A percentile compares a stretch with the other conserved stretches of the same genome.
Conservation (phyloP, 2,329 filamentous ascomycete species). For the Zymoseptoria ardabiliae region DNA sequence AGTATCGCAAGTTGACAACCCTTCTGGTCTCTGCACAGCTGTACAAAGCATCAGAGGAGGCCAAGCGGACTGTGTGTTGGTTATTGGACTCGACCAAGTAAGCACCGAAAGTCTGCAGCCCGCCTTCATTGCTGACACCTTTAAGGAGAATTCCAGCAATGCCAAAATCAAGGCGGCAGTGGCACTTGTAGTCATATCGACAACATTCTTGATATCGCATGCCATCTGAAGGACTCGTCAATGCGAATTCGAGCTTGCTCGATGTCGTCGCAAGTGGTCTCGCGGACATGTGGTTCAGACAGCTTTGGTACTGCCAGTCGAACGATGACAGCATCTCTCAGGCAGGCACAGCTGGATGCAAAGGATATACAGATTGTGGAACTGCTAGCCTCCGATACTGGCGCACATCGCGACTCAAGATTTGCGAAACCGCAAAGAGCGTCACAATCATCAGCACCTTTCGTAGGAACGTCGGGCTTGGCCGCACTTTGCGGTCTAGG, state of each 20-base stretch:
- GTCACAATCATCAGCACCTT: neutral
- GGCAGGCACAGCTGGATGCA: conserved; percentile 11
- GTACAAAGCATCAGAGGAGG: conserved; percentile 14
- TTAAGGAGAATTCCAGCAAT: neutral
- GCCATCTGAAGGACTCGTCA: conserved; percentile 21
- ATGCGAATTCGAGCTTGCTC: conserved; percentile 13
- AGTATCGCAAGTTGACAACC: conserved; percentile 14
- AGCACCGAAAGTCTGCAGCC: neutral
- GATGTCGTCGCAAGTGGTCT: conserved; percentile 7
- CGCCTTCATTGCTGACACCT: neutral
- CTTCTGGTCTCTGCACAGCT: conserved; percentile 16
- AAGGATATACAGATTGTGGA: conserved; percentile 18
- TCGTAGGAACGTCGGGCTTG: conserved; percentile 9
- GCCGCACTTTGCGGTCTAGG: conserved; percentile 14
- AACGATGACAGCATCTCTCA: conserved; percentile 8
- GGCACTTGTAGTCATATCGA: conserved; percentile 19
- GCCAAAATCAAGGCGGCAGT: conserved; percentile 9
- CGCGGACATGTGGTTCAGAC: conserved; percentile 2
- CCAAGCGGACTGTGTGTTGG: conserved; percentile 16
- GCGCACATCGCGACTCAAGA: conserved; percentile 4
- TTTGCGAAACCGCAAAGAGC: conserved; percentile 1
- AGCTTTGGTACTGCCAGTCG: neutral
- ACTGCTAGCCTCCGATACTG: conserved; percentile 3
- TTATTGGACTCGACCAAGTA: conserved; percentile 18
- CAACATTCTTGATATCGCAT: conserved; percentile 20